phyloP scores from a whole-genome alignment of 108 stramenopile genomes.

The Fragilariopsis cylindrus region DNA sequence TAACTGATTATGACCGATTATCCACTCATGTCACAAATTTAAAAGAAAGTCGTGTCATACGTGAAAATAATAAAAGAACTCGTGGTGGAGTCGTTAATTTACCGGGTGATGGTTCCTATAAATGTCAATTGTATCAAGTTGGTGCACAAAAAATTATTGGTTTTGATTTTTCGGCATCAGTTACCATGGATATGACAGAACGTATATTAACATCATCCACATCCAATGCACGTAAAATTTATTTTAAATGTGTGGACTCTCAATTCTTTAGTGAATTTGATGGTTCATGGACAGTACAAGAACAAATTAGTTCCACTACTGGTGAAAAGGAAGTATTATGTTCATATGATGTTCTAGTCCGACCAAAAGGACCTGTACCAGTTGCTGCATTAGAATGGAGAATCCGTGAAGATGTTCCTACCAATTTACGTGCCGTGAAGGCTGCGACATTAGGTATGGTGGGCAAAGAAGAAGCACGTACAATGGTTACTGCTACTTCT shows the following conservation, averaged over 20 bases:
- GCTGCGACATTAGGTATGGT: slow-evolving; percentile 59
- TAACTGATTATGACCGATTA: slow-evolving; percentile 90
- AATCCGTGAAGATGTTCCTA: slow-evolving; percentile 92
- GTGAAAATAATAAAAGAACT: slow-evolving; percentile 9
- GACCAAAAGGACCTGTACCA: slow-evolving; percentile 92
- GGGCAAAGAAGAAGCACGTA: background rate
- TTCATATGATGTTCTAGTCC: slow-evolving; percentile 82
- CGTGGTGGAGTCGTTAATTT: background rate
- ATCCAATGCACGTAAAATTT: slow-evolving; percentile 40
- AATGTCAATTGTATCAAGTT: slow-evolving; percentile 80
- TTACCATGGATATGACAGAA: slow-evolving; percentile 93
- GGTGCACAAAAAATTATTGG: slow-evolving; percentile 94
- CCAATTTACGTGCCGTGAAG: slow-evolving; percentile 86
- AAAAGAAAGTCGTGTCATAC: slow-evolving; percentile 64
- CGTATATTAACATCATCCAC: slow-evolving; percentile 28
- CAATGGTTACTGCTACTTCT: no score
- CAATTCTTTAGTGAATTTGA: slow-evolving; percentile 89
- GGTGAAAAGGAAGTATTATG: slow-evolving; percentile 53
- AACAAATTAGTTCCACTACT: slow-evolving; percentile 26
- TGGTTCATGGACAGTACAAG: slow-evolving; percentile 73
- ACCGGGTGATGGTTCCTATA: slow-evolving; percentile 55
- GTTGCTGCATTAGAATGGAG: slow-evolving; percentile 93
- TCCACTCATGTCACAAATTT: slow-evolving; percentile 89
- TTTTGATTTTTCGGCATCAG: slow-evolving; percentile 87
- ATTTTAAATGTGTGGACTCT: slow-evolving; percentile 83